Evolutionary conservation across 2,329 filamentous ascomycete genomes (phyloP).

Genomic region (Ophiostoma sp.): DNA sequence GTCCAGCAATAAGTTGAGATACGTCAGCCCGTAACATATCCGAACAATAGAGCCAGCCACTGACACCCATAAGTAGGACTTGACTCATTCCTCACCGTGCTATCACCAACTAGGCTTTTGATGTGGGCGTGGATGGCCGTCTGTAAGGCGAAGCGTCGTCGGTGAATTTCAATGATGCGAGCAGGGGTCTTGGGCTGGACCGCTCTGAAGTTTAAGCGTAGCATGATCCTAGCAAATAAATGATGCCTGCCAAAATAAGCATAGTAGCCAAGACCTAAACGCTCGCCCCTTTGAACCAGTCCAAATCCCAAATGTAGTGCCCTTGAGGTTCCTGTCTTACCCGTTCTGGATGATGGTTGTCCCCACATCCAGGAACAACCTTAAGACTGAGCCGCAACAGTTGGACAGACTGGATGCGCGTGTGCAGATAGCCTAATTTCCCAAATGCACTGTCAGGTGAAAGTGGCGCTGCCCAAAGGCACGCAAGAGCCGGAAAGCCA

Average conservation of each 20-base stretch:
- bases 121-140: no score
- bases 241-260: not conserved
- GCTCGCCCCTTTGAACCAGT: no score
- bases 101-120: no score
- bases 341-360: not conserved
- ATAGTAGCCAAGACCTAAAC: no score
- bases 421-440: not conserved
- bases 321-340: not conserved
- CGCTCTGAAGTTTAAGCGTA: not conserved
- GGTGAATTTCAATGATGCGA: conserved; percentile 4
- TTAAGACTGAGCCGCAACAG: not conserved
- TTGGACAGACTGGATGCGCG: not conserved
- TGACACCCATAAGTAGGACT: no score
- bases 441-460: not conserved
- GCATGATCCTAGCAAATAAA: not conserved
- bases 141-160: not conserved
- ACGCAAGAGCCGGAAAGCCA: not conserved
- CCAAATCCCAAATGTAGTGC: no score
- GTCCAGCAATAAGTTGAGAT: no score
- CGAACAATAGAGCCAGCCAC: no score
- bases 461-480: not conserved
- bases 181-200: not conserved
- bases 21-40: no score
- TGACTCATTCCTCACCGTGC: no score
- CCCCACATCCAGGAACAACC: not conserved